These are phyloP conservation scores for Triglochin maritima DNA, from an alignment of 106 monocot genomes.

Conservation along the genomic window DNA sequence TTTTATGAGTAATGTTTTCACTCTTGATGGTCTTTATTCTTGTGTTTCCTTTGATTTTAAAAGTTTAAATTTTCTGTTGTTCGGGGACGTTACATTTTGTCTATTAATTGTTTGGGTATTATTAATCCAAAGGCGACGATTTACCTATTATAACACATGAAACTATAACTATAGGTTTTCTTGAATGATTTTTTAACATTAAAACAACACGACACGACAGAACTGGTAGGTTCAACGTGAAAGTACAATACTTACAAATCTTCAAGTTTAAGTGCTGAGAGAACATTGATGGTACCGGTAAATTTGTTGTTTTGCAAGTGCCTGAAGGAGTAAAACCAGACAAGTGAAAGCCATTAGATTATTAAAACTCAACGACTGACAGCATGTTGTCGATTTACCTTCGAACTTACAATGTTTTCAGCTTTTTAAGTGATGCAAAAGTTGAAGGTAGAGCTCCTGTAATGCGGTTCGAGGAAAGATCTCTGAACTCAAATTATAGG, in stretches of 20 bases:
- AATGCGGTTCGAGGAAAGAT: constrained; percentile 80
- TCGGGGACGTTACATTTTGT: too few relatives aligned
- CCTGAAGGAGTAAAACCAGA: constrained; percentile 18
- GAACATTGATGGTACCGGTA: constrained; percentile 62
- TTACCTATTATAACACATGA: too few relatives aligned
- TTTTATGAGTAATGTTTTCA: too few relatives aligned
- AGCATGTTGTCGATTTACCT: background rate
- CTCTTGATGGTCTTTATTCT: too few relatives aligned
- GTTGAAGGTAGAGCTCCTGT: constrained; percentile 78
- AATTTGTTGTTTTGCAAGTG: constrained; percentile 86
- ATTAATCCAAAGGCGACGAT: too few relatives aligned
- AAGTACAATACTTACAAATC: constrained; percentile 52
- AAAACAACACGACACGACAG: too few relatives aligned
- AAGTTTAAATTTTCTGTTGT: too few relatives aligned
- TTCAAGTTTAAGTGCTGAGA: constrained; percentile 59
- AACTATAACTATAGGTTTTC: too few relatives aligned
- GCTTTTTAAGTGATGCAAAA: constrained; percentile 50
- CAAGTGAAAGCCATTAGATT: background rate
- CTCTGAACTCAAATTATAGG: constrained; percentile 39
- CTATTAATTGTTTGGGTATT: too few relatives aligned
- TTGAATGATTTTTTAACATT: too few relatives aligned
- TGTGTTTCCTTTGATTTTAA: too few relatives aligned
- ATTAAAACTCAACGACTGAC: background rate
- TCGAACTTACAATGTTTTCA: constrained; percentile 64
- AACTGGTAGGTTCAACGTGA: too few relatives aligned